Conservation (phyloP, 371 early-diverging fungal species). For the Rhizopus sp. region DNA sequence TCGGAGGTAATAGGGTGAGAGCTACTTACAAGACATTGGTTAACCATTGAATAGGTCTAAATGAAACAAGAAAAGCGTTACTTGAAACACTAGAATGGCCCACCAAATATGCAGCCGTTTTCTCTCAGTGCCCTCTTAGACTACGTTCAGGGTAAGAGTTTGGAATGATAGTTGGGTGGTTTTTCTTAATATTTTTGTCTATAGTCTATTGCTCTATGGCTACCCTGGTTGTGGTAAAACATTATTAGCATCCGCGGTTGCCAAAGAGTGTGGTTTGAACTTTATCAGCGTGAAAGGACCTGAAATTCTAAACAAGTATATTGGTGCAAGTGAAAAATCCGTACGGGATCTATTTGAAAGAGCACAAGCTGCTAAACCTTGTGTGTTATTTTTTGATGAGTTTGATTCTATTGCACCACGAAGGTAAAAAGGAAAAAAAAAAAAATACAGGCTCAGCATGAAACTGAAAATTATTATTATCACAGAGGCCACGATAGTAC, state of each 20-base stretch:
- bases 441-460: background rate
- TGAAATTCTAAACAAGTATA: constrained; percentile 96
- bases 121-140: constrained; percentile 83
- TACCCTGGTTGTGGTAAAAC: constrained; percentile 96
- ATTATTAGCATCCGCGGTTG: constrained; percentile 91
- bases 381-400: constrained; percentile 95
- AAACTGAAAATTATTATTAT: background rate
- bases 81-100: constrained; percentile 96
- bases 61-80: constrained; percentile 77
- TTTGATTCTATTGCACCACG: constrained; percentile 95
- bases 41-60: constrained; percentile 56
- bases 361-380: constrained; percentile 90
- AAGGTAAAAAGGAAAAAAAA: constrained; percentile 41
- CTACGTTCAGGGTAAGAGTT: constrained; percentile 80
- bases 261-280: constrained; percentile 89
- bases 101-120: constrained; percentile 88
- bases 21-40: background rate
- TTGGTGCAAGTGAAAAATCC: constrained; percentile 91
- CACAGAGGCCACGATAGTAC: constrained; percentile 87
- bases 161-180: background rate
- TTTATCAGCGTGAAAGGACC: constrained; percentile 97
- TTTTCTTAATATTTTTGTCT: background rate
- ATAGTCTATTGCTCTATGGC: constrained; percentile 87
- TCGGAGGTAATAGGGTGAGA: constrained; percentile 64
- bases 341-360: constrained; percentile 93